phyloP scores from a whole-genome alignment of 331 rosid species.

The Telfairia occidentalis region DNA sequence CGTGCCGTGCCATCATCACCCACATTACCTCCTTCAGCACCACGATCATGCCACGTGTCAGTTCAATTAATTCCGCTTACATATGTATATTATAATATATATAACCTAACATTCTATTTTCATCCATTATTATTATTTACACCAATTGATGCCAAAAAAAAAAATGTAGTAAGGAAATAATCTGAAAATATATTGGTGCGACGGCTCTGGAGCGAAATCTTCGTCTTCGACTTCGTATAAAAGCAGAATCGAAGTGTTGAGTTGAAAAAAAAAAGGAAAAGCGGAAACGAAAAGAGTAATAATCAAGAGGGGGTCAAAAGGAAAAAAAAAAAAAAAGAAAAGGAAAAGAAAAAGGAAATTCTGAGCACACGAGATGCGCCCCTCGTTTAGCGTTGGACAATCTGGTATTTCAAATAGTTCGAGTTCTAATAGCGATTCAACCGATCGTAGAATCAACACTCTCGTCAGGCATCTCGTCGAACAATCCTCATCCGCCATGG shows the following conservation, averaged over 20 bases:
- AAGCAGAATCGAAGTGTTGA: neutral
- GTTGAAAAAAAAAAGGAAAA: neutral
- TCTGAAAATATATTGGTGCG: neutral
- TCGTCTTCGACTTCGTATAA: neutral
- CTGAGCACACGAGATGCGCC: constrained; percentile 43
- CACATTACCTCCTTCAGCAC: neutral
- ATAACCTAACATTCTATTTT: neutral
- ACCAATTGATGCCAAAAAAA: too few relatives aligned
- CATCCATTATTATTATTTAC: neutral
- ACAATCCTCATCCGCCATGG: constrained; percentile 25
- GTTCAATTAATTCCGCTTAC: neutral
- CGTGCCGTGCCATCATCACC: constrained; percentile 5
- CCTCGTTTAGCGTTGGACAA: constrained; percentile 25
- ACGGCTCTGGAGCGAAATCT: neutral
- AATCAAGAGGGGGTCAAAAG: neutral
- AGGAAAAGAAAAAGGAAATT: constrained; percentile 1
- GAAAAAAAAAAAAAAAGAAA: neutral
- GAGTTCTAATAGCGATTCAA: constrained; percentile 8
- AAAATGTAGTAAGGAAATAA: neutral
- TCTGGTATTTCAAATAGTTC: neutral
- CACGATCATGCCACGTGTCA: neutral
- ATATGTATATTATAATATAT: too few relatives aligned
- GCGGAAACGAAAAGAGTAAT: neutral
- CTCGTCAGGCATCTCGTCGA: constrained; percentile 38
- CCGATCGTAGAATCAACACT: constrained; percentile 61